Percentiles rank a stretch among this genome's conserved stretches.
These are phyloP conservation scores for Scortechinia acanthostroma DNA, from an alignment of 2,329 filamentous ascomycete species.

Conservation along the genomic window DNA sequence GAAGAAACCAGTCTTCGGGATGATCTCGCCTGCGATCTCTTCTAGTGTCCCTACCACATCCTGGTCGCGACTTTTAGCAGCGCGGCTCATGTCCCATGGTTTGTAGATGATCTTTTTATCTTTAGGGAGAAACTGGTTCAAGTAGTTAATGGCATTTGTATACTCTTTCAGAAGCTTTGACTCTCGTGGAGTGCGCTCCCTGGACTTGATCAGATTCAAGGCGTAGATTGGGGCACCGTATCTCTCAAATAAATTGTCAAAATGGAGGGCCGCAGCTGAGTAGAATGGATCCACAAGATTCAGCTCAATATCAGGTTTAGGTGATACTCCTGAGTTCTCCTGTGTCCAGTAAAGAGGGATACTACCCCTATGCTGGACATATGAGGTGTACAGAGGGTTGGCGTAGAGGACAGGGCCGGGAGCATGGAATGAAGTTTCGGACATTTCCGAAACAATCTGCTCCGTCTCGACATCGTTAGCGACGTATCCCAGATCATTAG, in stretches of 20 bases:
- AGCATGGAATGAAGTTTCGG: constrained; percentile 91
- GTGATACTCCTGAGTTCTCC: constrained; percentile 87
- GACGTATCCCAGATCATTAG: constrained; percentile 87
- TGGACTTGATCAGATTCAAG: constrained; percentile 81
- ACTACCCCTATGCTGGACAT: constrained; percentile 91
- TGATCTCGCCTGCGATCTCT: constrained; percentile 78
- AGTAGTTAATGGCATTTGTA: constrained; percentile 77
- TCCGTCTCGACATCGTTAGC: constrained; percentile 98
- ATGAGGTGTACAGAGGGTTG: constrained; percentile 88
- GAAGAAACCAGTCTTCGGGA: constrained; percentile 85
- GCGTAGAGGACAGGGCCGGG: constrained; percentile 79
- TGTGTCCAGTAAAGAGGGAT: constrained; percentile 97
- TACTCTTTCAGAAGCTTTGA: constrained; percentile 85
- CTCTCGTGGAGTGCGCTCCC: constrained; percentile 82
- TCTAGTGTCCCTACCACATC: constrained; percentile 93
- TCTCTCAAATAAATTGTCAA: constrained; percentile 85
- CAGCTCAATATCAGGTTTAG: constrained; percentile 91
- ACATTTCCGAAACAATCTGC: constrained; percentile 90
- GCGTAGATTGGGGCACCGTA: constrained; percentile 91
- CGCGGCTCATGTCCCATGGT: constrained; percentile 96
- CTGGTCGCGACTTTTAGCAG: constrained; percentile 82
- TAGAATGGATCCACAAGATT: constrained; percentile 97
- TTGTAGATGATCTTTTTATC: constrained; percentile 86
- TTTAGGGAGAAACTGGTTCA: constrained; percentile 84
- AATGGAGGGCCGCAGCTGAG: constrained; percentile 83